These are phyloP conservation scores for Ophiostoma ulmi DNA, from an alignment of 2,329 filamentous ascomycete species.

Conservation along the genomic window DNA sequence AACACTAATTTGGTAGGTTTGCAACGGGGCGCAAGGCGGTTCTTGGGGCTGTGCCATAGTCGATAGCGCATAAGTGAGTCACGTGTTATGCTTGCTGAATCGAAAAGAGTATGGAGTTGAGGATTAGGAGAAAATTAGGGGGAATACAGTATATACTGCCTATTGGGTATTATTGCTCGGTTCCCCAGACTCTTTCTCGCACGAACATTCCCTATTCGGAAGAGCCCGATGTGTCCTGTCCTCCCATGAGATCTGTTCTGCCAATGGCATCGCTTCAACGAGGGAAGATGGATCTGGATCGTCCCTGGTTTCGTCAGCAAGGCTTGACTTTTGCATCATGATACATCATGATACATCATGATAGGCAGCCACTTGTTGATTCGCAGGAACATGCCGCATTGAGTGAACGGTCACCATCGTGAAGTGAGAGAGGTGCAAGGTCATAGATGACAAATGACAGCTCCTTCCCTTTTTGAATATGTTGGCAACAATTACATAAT, in stretches of 20 bases:
- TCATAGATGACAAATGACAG: not conserved
- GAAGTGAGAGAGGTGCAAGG: not conserved
- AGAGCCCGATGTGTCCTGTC: not conserved
- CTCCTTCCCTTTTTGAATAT: not conserved
- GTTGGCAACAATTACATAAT: too few relatives aligned
- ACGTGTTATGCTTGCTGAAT: not conserved
- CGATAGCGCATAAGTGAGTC: not conserved
- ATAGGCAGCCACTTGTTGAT: not conserved
- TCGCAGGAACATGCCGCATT: not conserved
- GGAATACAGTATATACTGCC: too few relatives aligned
- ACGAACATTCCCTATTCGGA: slow-evolving; percentile 2
- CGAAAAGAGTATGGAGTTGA: too few relatives aligned
- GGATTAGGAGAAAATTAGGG: too few relatives aligned
- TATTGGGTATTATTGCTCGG: not conserved
- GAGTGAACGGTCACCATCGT: not conserved
- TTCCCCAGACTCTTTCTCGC: slow-evolving; percentile 6
- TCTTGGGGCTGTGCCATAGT: not conserved
- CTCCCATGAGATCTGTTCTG: not conserved
- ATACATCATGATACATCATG: not conserved
- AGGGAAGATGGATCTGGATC: not conserved
- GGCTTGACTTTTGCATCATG: not conserved
- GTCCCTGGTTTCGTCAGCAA: not conserved
- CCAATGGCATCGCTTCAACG: not conserved
- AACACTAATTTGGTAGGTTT: not conserved
- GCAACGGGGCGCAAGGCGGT: slow-evolving; percentile 1